Evolutionary conservation across 192 early-diverging fungal genomes (phyloP).

Genomic region (Coemansia sp.): DNA sequence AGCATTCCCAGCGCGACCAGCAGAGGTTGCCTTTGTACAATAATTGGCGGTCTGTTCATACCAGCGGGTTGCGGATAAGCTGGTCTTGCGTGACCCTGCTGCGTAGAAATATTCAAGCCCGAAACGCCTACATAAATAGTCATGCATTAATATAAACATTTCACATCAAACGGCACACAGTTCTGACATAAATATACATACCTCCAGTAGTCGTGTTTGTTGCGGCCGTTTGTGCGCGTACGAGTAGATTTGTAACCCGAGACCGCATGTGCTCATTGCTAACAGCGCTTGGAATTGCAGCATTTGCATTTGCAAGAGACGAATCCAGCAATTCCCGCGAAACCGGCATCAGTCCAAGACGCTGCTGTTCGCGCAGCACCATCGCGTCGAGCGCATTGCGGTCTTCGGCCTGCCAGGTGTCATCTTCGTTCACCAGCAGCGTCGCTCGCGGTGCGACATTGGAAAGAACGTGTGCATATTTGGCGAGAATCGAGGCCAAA

Average conservation of each 20-base stretch:
- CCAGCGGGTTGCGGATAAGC: background rate
- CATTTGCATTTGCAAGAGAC: too few species aligned
- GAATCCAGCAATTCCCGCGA: background rate
- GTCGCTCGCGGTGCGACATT: constrained; percentile 36
- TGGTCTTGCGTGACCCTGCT: too few species aligned
- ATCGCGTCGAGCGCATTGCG: constrained; percentile 4
- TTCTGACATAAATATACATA: too few species aligned
- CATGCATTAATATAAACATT: too few species aligned
- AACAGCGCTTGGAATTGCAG: too few species aligned
- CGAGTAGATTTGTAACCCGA: too few species aligned
- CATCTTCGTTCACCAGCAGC: constrained; percentile 40
- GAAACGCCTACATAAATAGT: background rate
- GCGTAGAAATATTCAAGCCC: too few species aligned
- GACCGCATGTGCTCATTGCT: too few species aligned
- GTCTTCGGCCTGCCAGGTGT: constrained; percentile 10
- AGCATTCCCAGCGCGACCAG: background rate
- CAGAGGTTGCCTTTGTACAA: background rate
- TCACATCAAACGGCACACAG: too few species aligned
- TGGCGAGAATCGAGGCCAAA: constrained; percentile 12
- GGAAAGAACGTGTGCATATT: background rate
- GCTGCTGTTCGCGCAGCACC: constrained; percentile 20
- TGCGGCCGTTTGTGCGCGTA: too few species aligned
- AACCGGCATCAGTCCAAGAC: constrained; percentile 20
- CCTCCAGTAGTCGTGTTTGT: too few species aligned
- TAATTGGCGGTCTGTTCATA: background rate